A percentile compares a stretch with the other conserved stretches of the same genome.
phyloP scores from a whole-genome alignment of 352 stramenopile species.

The Aphanomyces euteiches region DNA sequence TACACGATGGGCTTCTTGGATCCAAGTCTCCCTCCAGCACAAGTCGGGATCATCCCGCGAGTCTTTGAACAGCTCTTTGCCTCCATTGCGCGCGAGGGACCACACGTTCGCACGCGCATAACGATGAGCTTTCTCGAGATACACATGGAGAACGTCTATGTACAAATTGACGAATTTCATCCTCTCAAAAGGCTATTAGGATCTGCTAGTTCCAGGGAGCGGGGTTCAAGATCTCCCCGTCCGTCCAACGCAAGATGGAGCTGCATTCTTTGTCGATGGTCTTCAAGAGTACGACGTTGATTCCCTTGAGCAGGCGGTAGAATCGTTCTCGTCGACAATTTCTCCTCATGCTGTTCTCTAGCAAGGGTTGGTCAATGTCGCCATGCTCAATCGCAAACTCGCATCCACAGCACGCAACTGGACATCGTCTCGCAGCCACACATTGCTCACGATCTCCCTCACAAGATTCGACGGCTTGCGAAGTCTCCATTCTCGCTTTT shows the following conservation, averaged over 20 bases:
- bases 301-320: slow-evolving; percentile 43
- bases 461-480: slow-evolving; percentile 33
- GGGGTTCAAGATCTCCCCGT: slow-evolving; percentile 42
- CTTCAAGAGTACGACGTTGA: slow-evolving; percentile 52
- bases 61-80: slow-evolving; percentile 51
- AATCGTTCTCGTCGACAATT: neutral
- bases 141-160: slow-evolving; percentile 62
- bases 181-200: slow-evolving; percentile 33
- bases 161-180: neutral
- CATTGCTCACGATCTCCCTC: slow-evolving; percentile 57
- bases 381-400: slow-evolving; percentile 49
- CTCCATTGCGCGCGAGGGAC: slow-evolving; percentile 29
- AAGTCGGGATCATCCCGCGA: slow-evolving; percentile 61
- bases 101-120: slow-evolving; percentile 27
- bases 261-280: slow-evolving; percentile 57
- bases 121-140: slow-evolving; percentile 69
- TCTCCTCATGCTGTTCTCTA: neutral
- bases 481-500: slow-evolving; percentile 41
- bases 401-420: slow-evolving; percentile 57
- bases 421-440: slow-evolving; percentile 69
- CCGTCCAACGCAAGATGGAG: slow-evolving; percentile 40
- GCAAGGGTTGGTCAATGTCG: slow-evolving; percentile 44
- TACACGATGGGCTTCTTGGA: slow-evolving; percentile 74
- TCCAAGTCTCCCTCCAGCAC: slow-evolving; percentile 36
- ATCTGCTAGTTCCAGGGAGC: slow-evolving; percentile 43